phyloP scores from a whole-genome alignment of 257 asterid species.

The Eucommia ulmoides region DNA sequence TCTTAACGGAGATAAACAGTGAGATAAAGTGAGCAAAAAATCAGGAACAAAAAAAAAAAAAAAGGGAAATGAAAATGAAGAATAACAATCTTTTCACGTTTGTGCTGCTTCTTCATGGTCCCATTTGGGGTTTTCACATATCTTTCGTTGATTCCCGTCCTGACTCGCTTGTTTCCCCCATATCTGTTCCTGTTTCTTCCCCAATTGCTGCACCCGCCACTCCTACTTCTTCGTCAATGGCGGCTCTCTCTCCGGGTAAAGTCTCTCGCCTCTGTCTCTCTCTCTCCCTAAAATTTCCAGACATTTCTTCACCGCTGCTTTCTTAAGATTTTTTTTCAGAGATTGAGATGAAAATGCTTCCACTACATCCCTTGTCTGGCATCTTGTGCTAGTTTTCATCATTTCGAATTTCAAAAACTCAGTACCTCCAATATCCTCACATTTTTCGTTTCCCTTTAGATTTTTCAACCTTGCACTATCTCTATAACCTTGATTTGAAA shows the following conservation, averaged over 20 bases:
- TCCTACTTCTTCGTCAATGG: constrained; percentile 13
- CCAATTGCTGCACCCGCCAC: constrained; percentile 13
- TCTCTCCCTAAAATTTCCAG: background rate
- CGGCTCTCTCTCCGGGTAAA: constrained; percentile 29
- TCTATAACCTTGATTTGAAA: background rate
- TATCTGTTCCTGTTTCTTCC: constrained; percentile 10
- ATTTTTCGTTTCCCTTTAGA: too few species aligned
- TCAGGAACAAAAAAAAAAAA: too few species aligned
- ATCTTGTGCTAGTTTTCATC: background rate
- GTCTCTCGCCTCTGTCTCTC: background rate
- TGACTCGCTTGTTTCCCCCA: constrained; percentile 5
- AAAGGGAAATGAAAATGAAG: too few species aligned
- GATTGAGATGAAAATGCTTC: background rate
- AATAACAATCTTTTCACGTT: too few species aligned
- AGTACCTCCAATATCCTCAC: too few species aligned
- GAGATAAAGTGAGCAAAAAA: too few species aligned
- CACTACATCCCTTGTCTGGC: background rate
- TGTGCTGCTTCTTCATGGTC: constrained; percentile 11
- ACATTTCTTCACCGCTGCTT: background rate
- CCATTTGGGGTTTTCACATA: constrained; percentile 7
- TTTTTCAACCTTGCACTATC: background rate
- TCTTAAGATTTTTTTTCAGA: background rate
- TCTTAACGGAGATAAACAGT: too few species aligned
- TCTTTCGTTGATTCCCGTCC: constrained; percentile 8
- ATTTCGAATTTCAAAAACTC: background rate